Conservation (phyloP, 2,329 filamentous ascomycete species). For the Tolypocladium album region DNA sequence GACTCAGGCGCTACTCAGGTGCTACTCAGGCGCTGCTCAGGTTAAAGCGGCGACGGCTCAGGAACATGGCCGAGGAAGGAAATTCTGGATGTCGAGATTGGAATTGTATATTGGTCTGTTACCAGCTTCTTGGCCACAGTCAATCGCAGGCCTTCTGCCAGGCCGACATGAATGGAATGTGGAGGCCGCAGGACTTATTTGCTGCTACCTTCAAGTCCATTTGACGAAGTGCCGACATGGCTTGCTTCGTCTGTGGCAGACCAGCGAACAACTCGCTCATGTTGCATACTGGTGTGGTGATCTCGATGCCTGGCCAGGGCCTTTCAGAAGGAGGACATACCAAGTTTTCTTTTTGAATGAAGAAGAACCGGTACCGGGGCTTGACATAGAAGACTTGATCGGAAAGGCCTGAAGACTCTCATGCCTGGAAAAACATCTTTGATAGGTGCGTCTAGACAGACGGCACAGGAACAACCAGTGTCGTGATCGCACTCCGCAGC, state of each 20-base stretch:
- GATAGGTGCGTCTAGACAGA: neutral
- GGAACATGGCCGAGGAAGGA: too few species aligned
- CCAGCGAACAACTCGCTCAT: constrained; percentile 8
- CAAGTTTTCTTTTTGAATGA: constrained; percentile 7
- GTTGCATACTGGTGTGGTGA: constrained; percentile 9
- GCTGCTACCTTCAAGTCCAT: neutral
- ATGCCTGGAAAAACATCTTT: neutral
- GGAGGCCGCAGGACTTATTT: constrained; percentile 12
- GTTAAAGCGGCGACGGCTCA: too few species aligned
- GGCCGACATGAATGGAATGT: constrained; percentile 14
- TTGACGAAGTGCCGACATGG: constrained; percentile 4
- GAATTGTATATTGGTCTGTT: too few species aligned
- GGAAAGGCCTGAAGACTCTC: neutral
- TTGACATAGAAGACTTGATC: neutral
- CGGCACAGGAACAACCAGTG: neutral
- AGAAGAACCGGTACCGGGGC: constrained; percentile 3
- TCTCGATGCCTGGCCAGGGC: constrained; percentile 8
- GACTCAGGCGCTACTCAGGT: too few species aligned
- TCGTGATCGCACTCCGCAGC: neutral
- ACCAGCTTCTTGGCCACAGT: constrained; percentile 11
- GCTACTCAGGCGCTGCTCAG: too few species aligned
- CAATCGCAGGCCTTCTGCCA: constrained; percentile 10
- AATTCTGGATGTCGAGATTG: too few species aligned
- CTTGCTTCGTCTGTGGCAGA: constrained; percentile 1
- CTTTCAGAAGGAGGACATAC: neutral